Percentiles rank a stretch among this genome's conserved stretches.
These are phyloP conservation scores for Phytophthora ohioensis DNA, from an alignment of 352 stramenopile genomes.

Conservation along the genomic window DNA sequence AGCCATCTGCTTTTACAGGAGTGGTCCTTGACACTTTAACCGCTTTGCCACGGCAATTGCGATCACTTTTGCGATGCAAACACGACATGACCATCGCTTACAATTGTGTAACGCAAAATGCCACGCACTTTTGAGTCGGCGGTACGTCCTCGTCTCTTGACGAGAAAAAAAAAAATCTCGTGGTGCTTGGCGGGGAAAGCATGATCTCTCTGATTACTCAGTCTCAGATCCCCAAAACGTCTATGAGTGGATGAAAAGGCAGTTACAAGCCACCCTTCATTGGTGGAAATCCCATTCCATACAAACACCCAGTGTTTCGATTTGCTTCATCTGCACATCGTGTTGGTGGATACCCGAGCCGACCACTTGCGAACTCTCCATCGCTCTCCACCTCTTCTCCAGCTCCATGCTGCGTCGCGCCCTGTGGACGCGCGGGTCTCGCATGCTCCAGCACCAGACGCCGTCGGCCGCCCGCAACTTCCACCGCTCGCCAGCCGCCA, in stretches of 20 bases:
- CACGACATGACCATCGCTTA: background rate
- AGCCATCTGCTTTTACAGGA: background rate
- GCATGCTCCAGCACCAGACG: conserved; percentile 41
- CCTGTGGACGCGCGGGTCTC: conserved; percentile 46
- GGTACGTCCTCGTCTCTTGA: conserved; percentile 20
- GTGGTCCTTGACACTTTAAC: background rate
- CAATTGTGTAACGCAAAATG: background rate
- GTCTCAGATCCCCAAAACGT: background rate
- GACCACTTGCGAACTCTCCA: conserved; percentile 23
- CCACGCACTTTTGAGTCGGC: conserved; percentile 17
- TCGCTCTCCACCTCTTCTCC: background rate
- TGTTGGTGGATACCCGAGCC: conserved; percentile 12
- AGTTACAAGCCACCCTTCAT: background rate
- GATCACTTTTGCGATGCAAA: conserved; percentile 1
- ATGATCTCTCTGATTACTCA: conserved; percentile 25
- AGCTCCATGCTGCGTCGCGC: conserved; percentile 61
- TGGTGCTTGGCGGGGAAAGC: conserved; percentile 16
- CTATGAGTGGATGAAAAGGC: conserved; percentile 7
- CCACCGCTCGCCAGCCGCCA: conserved; percentile 52
- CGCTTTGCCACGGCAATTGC: background rate
- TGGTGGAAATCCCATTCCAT: conserved; percentile 14
- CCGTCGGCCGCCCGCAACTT: conserved; percentile 38
- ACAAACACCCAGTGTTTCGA: conserved; percentile 16
- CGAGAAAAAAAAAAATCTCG: conserved; percentile 18
- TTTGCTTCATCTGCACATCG: conserved; percentile 3